These are phyloP conservation scores for Fraxinus angustifolia DNA, from an alignment of 305 asterid genomes.

Conservation along the genomic window DNA sequence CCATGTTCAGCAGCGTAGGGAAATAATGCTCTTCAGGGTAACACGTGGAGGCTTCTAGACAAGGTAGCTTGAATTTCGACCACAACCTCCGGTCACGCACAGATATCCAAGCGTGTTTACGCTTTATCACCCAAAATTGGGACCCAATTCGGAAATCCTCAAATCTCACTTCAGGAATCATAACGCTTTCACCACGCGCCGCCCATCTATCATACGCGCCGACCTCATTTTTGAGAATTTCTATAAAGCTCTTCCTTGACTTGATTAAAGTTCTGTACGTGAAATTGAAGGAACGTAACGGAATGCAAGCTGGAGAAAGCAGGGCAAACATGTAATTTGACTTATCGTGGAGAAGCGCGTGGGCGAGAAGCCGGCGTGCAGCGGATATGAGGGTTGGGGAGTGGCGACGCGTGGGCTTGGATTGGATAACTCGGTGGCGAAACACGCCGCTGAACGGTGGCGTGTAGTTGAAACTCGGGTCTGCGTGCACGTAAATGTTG, in stretches of 20 bases:
- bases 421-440: slow-evolving; percentile 41
- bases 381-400: slow-evolving; percentile 66
- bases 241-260: slow-evolving; percentile 61
- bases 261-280: slow-evolving; percentile 29
- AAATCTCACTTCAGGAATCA: slow-evolving; percentile 64
- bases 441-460: slow-evolving; percentile 55
- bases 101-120: slow-evolving; percentile 56
- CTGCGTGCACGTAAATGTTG: slow-evolving; percentile 73
- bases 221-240: slow-evolving; percentile 55
- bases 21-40: slow-evolving; percentile 93
- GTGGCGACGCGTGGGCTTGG: slow-evolving; percentile 70
- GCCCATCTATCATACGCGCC: slow-evolving; percentile 72
- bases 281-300: slow-evolving; percentile 56
- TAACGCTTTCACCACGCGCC: slow-evolving; percentile 75
- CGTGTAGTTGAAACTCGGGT: slow-evolving; percentile 46
- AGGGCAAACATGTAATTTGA: slow-evolving; percentile 70
- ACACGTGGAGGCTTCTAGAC: slow-evolving; percentile 54
- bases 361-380: slow-evolving; percentile 61
- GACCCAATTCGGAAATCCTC: slow-evolving; percentile 82
- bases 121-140: slow-evolving; percentile 61
- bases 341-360: slow-evolving; percentile 68
- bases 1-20: slow-evolving; percentile 66
- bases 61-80: slow-evolving; percentile 72
- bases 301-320: slow-evolving; percentile 67
- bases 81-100: slow-evolving; percentile 58